Evolutionary conservation across 495 filamentous ascomycete species (phyloP).

Genomic region (Paragyromitra xinjiangensis): DNA sequence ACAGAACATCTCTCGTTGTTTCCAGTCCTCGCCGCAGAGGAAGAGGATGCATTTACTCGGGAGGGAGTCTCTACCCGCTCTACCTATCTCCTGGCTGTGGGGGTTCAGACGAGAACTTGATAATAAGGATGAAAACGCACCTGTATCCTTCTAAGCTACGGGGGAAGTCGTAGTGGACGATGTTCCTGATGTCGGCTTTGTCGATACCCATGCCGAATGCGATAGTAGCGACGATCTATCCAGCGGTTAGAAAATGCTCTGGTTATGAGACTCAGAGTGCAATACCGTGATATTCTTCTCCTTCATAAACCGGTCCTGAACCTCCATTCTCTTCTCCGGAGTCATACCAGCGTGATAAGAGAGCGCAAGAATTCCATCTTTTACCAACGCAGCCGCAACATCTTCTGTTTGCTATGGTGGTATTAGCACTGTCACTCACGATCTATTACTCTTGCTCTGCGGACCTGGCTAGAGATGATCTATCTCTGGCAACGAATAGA

Average conservation of each 20-base stretch:
- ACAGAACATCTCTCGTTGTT: slow-evolving; percentile 65
- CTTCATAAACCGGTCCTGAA: slow-evolving; percentile 67
- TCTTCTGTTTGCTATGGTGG: slow-evolving; percentile 61
- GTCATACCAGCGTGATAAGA: slow-evolving; percentile 67
- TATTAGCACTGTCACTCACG: slow-evolving; percentile 3
- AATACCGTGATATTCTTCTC: slow-evolving; percentile 60
- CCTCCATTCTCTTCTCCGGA: slow-evolving; percentile 58
- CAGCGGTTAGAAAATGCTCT: background rate
- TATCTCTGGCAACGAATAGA: background rate
- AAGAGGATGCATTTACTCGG: slow-evolving; percentile 66
- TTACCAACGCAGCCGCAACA: slow-evolving; percentile 59
- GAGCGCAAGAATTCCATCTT: slow-evolving; percentile 60
- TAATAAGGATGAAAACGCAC: background rate
- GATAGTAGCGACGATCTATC: slow-evolving; percentile 66
- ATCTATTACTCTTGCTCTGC: background rate
- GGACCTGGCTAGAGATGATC: background rate
- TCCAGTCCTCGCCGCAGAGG: slow-evolving; percentile 65
- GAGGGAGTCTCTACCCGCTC: slow-evolving; percentile 66
- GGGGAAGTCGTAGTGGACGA: slow-evolving; percentile 67
- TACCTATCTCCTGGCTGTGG: slow-evolving; percentile 67
- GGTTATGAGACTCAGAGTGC: background rate
- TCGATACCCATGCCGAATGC: slow-evolving; percentile 71
- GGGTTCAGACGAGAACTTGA: background rate
- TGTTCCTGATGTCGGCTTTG: slow-evolving; percentile 68
- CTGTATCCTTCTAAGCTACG: slow-evolving; percentile 66